phyloP scores from a whole-genome alignment of 139 green algal genomes.

The Chlorella ohadii region DNA sequence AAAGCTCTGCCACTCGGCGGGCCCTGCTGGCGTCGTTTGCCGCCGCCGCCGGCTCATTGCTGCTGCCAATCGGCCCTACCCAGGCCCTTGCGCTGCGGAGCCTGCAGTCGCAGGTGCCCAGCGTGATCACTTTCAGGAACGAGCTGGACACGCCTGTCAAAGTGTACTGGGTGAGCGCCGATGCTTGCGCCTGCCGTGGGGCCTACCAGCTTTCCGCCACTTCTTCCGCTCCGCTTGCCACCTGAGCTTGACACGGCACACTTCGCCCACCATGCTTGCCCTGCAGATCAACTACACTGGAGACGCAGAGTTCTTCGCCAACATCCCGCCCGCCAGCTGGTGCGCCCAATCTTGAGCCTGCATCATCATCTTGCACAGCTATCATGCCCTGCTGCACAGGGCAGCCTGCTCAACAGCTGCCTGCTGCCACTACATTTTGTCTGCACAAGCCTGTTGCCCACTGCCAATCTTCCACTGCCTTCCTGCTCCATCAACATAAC shows the following conservation, averaged over 20 bases:
- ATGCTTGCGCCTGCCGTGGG: background rate
- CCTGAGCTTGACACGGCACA: background rate
- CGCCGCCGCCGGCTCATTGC: background rate
- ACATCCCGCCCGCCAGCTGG: constrained; percentile 7
- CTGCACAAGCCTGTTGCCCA: too few relatives aligned
- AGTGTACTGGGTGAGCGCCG: constrained; percentile 12
- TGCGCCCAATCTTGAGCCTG: too few relatives aligned
- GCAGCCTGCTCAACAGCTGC: too few relatives aligned
- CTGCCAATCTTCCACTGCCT: too few relatives aligned
- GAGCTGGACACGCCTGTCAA: constrained; percentile 6
- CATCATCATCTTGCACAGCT: too few relatives aligned
- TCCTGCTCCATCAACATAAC: too few relatives aligned
- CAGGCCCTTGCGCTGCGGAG: background rate
- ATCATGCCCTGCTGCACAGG: too few relatives aligned
- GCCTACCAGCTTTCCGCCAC: background rate
- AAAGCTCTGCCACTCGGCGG: too few relatives aligned
- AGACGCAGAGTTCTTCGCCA: constrained; percentile 21
- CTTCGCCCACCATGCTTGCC: background rate
- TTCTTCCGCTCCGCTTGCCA: too few relatives aligned
- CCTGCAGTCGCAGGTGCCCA: background rate
- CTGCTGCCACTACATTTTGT: too few relatives aligned
- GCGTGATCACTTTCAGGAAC: constrained; percentile 15
- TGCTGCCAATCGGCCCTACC: background rate
- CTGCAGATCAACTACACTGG: constrained; percentile 16
- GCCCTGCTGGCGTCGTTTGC: too few relatives aligned